Evolutionary conservation across 1,284 basidiomycete species (phyloP), one percentile per base, ranked within the genome.

Genomic region (Malassezia slooffiae): DNA sequence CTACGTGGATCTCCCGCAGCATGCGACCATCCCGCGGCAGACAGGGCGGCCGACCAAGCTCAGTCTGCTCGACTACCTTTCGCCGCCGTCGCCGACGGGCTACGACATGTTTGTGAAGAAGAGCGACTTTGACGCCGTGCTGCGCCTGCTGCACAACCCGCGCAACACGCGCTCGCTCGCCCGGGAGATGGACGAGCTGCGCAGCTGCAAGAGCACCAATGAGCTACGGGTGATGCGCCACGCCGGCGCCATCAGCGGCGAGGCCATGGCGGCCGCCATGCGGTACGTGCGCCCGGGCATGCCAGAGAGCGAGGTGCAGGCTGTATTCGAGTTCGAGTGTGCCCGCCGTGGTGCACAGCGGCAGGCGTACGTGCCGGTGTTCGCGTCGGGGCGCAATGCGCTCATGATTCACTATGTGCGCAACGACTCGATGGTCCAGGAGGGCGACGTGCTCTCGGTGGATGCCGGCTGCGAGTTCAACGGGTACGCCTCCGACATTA

Each of bases 401-500:
- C 43, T 62, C 12, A 61, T 56, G 29, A 64, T 64, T 33, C 61
- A 64, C 43, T 64, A 64, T 33, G 53, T 60, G 36, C 58, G 58
- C 41, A 67, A 68, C 38, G 64, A 69, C 36, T 30, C 38, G 1
- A 41, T 58, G 15, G 47, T 61, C 3, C 41, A 47, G 1, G 42
- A 49, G 2, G 47, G 52, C 23, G 50, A 60, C 30, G 47, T 69
- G 4, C 52, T 69, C 8, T 65, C 62, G 34, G 63, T 68, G 41
- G 60, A 69, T 31, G 63, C 64, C 5, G 63, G 70, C 9, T 64
- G 60, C 37, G 71, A 69, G 49, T 57, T 47, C 28, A 87, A 83
- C 54, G 86, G 86, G 37, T 97, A 97, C 65, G 87, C 88, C 2
- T 89, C 86, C 31, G 91, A 97, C 70, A 95, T 97, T 58, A 95